phyloP scores from a whole-genome alignment of 2,329 filamentous ascomycete genomes.

The Paraphaeosphaeria sporulosa region DNA sequence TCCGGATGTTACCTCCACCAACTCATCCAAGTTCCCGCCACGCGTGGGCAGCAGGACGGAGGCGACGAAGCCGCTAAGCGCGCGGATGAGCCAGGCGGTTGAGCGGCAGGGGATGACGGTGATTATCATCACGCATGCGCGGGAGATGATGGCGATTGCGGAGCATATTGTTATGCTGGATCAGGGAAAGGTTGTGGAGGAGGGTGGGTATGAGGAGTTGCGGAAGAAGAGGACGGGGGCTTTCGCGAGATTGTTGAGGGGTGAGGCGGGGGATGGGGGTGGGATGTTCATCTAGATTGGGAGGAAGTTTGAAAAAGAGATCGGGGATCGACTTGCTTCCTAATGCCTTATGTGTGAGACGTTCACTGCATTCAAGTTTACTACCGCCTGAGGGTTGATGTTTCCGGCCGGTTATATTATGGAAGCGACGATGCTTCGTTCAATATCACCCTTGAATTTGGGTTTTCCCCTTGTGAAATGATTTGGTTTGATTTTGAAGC shows the following conservation, averaged over 20 bases:
- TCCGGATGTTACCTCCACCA: not conserved
- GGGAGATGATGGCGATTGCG: conserved; percentile 85
- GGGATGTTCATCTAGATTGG: conserved; percentile 1
- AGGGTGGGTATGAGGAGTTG: conserved; percentile 72
- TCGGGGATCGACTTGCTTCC: not conserved
- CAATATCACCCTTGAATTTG: too few relatives aligned
- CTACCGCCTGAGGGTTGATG: too few relatives aligned
- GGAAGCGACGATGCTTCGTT: too few relatives aligned
- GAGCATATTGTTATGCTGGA: conserved; percentile 76
- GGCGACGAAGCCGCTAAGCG: conserved; percentile 19
- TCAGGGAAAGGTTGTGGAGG: conserved; percentile 71
- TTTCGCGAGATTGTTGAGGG: conserved; percentile 50
- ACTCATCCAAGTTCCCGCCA: not conserved
- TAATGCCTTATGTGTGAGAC: not conserved
- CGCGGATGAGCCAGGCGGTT: conserved; percentile 23
- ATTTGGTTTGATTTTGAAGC: too few relatives aligned
- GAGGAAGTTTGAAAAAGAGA: not conserved
- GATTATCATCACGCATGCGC: conserved; percentile 81
- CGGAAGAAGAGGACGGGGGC: conserved; percentile 32
- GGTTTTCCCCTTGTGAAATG: too few relatives aligned
- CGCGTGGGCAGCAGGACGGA: conserved; percentile 24
- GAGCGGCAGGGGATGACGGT: conserved; percentile 65
- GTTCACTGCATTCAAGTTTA: too few relatives aligned
- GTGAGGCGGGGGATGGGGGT: conserved; percentile 52
- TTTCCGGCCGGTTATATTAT: too few relatives aligned